These are phyloP conservation scores for Coccomyxa sp. DNA, from an alignment of 139 green algal genomes.

Conservation along the genomic window DNA sequence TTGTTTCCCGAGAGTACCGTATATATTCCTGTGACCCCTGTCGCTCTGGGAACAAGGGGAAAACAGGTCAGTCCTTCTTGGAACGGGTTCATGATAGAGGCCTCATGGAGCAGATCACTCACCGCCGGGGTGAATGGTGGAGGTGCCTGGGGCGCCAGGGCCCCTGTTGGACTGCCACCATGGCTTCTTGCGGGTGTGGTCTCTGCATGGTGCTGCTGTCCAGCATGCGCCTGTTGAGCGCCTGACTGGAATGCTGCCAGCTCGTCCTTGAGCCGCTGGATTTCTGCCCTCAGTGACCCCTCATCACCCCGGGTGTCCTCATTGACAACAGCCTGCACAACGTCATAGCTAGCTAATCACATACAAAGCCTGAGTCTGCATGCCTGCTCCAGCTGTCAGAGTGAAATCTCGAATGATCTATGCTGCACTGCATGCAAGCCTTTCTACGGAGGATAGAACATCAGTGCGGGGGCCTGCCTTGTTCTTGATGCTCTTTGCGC, in stretches of 20 bases:
- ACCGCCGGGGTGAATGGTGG: not conserved
- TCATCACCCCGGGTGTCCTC: constrained; percentile 58
- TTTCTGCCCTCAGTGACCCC: constrained; percentile 48
- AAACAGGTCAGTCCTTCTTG: too few species aligned
- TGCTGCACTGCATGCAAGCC: not conserved
- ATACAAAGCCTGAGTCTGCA: not conserved
- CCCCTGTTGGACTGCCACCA: too few species aligned
- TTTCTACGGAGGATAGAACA: not conserved
- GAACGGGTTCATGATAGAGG: not conserved
- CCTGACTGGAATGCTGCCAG: constrained; percentile 5
- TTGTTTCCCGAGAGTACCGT: too few species aligned
- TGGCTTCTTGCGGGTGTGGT: too few species aligned
- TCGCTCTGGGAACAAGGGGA: too few species aligned
- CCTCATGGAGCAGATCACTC: not conserved
- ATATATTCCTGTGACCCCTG: too few species aligned
- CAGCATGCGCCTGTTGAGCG: too few species aligned
- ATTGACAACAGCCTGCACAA: constrained; percentile 56
- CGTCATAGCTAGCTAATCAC: not conserved
- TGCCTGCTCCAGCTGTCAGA: not conserved
- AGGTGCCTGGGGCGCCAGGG: too few species aligned
- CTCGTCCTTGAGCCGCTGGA: constrained; percentile 47
- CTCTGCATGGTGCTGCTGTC: too few species aligned
- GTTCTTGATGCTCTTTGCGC: constrained; percentile 92
- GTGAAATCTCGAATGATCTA: not conserved
- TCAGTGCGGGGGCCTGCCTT: constrained; percentile 21